These are phyloP conservation scores for Chytridiales sp. DNA, from an alignment of 371 early-diverging fungal species.

Conservation along the genomic window DNA sequence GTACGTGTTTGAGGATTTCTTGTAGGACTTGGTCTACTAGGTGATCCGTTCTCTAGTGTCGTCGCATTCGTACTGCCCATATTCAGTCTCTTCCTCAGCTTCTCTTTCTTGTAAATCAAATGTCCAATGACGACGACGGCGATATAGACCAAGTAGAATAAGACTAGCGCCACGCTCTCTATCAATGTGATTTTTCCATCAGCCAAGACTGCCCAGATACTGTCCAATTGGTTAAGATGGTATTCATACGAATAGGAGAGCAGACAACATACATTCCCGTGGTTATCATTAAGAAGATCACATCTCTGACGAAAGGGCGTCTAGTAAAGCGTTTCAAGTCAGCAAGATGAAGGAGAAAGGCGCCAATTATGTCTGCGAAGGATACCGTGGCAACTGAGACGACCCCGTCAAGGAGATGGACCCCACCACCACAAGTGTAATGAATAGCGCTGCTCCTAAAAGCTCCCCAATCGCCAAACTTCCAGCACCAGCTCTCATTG, in stretches of 20 bases:
- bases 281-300: constrained; percentile 30
- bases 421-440: constrained; percentile 41
- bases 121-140: constrained; percentile 36
- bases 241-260: no score
- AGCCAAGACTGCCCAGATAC: constrained; percentile 3
- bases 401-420: constrained; percentile 29
- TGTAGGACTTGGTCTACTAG: not conserved
- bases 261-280: no score
- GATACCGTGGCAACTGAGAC: constrained; percentile 26
- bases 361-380: not conserved
- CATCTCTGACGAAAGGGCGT: constrained; percentile 30
- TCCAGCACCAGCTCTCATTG: constrained; percentile 28
- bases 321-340: constrained; percentile 3
- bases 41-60: not conserved
- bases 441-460: constrained; percentile 40
- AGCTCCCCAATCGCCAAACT: constrained; percentile 41
- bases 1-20: no score
- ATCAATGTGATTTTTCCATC: constrained; percentile 28
- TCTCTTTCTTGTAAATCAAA: constrained; percentile 5
- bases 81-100: not conserved
- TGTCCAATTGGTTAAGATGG: no score
- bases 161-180: constrained; percentile 25
- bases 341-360: not conserved
- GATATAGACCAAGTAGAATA: constrained; percentile 38
- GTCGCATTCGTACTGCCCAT: not conserved